Base-by-base conservation (phyloP, 2,329 filamentous ascomycete species). In the Fusarium sp. region DNA sequence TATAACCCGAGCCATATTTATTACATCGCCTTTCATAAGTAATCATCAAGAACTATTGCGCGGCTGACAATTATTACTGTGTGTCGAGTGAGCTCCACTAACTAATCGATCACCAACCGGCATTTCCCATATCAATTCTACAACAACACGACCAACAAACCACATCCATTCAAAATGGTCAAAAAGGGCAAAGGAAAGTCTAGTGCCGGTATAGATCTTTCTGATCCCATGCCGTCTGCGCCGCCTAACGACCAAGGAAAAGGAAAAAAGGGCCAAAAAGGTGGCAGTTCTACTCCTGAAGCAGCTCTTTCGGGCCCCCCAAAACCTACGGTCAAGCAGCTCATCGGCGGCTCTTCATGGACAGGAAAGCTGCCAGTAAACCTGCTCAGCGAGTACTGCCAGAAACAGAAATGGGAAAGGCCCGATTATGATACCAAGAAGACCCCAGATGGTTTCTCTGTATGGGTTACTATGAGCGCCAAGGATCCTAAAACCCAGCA, bases 291-390 rank as follows among this genome's bases (percentile, higher is more conserved):
- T 32, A 78, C 64, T 63, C 75, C 76, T 73, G 83, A 80, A 60
- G 80, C 80, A 69, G 80, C 80, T 69, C 81, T 80, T 20, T 72
- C 80, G 5, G 87, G 83, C 0, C 87, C 87, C 8, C 88, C 88
- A 0, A 90, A 91, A 76, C 90, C 89, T 20, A 91, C 91, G 4
- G 88, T 89, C 50, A 92, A 92, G 82, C 94, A 97, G 77, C 86
- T 99, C 74, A 97, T 99, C 79, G 96, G 95, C 47, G 96, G 96
- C 55, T 91, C 94, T 66, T 98, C 95, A 76, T 99, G 96, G 96
- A 99, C 96, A 0, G 96, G 96, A 45, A 99, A 99, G 82, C 86
- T 99, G 38, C 96, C 96, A 3, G 93, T 98, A 73, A 98, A 97
- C 80, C 88, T 98, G 78, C 89, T 98, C 73, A 94, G 93, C 41